Conservation (phyloP, 2,329 filamentous ascomycete genomes). For the Cladophialophora exuberans region DNA sequence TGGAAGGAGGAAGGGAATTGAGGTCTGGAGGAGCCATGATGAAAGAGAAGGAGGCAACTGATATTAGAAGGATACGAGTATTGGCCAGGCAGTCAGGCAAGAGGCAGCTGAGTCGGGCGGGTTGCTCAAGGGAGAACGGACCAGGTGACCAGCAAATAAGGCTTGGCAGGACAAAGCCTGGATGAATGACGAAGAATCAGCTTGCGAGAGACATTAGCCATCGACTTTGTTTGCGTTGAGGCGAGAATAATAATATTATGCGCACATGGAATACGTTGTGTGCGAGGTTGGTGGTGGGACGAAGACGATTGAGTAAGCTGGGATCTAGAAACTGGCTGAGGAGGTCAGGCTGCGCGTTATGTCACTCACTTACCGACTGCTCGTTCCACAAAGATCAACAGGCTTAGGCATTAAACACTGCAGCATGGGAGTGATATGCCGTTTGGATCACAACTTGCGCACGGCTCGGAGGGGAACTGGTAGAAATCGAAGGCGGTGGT, state of each 20-base stretch:
- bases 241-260: not conserved
- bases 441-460: too few species aligned
- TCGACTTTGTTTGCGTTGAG: not conserved
- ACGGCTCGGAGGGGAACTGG: too few species aligned
- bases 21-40: conserved; percentile 70
- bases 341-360: too few species aligned
- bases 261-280: not conserved
- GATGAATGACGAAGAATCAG: not conserved
- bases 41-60: not conserved
- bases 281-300: not conserved
- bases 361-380: too few species aligned
- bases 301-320: not conserved
- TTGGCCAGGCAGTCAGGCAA: conserved; percentile 5
- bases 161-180: conserved; percentile 5
- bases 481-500: too few species aligned
- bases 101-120: too few species aligned
- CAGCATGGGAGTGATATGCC: not conserved
- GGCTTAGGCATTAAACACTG: not conserved
- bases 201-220: not conserved
- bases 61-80: conserved; percentile 4
- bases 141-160: conserved; percentile 13
- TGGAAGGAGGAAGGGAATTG: conserved; percentile 68
- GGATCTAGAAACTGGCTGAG: not conserved
- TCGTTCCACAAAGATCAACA: too few species aligned
- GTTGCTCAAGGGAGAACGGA: too few species aligned